Evolutionary conservation across 345 rosid species (phyloP), one percentile per base, ranked within the genome.

Genomic region (Hirschfeldia incana): DNA sequence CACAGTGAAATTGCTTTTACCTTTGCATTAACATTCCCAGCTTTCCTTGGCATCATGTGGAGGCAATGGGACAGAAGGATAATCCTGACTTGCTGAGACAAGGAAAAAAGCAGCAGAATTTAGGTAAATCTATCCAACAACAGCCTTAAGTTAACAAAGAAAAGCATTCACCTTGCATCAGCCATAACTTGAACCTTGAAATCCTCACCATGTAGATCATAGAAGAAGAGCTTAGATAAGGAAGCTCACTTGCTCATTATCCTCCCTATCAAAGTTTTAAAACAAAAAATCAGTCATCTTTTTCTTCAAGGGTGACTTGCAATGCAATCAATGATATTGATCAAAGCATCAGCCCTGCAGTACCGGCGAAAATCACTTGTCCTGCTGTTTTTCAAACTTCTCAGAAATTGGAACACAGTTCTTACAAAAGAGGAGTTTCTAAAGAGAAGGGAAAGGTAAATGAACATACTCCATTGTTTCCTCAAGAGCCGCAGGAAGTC

Each of bases 121-220:
- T 32, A 46, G 60, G 65, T 51, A 44, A 63, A 33, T 10, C 75
- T 21, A 8, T 3, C 70, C 63, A 9, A 34, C 13, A 59, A 21
- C 21, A 21, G 21, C 21, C 21, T 21, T 21, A 21, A 21, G 21
- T 21, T 21, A 21, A 21, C 21, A 21, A 21, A 21, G 21, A 21
- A 21, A 21, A 21, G 66, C 44, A 73, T 16, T 73, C 78, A 93
- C 99, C 98, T 92, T 6, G 90, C 90, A 85, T 93, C 98, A 79
- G 97, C 89, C 97, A 93, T 96, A 28, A 96, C 97, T 84, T 96
- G 98, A 65, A 96, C 94, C 83, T 96, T 96, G 42, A 78, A 84
- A 74, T 90, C 95, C 33, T 70, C 80, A 64, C 88, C 88, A 9
- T 92, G 97, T 74, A 96, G 72, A 84, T 96, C 98, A 79, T 93